Percentiles rank a stretch among this genome's conserved stretches.
Conservation (phyloP, 805 yeast genomes). For the Deakozyma indianensis region DNA sequence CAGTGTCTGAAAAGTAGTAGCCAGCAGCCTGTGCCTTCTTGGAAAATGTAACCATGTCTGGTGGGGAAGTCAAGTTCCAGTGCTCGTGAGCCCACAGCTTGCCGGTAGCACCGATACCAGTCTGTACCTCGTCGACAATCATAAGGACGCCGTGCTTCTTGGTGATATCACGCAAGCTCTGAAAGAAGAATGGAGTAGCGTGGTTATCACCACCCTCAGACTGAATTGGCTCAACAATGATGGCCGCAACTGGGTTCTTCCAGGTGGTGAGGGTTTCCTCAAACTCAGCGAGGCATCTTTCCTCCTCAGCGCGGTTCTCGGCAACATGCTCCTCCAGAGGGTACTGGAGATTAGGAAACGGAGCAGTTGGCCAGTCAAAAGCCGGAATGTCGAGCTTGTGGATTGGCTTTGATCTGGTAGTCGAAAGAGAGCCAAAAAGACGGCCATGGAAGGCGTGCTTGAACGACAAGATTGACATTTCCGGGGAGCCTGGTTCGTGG, state of each 20-base stretch:
- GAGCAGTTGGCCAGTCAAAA: conserved; percentile 94
- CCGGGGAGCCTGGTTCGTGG: conserved; percentile 79
- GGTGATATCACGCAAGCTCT: conserved; percentile 66
- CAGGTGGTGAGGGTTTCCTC: conserved; percentile 56
- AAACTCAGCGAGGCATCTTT: conserved; percentile 61
- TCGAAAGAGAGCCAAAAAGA: conserved; percentile 78
- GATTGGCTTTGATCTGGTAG: conserved; percentile 87
- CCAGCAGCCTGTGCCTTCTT: conserved; percentile 87
- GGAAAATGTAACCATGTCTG: conserved; percentile 77
- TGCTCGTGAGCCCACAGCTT: conserved; percentile 81
- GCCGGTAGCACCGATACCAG: conserved; percentile 85
- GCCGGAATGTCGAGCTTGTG: conserved; percentile 84
- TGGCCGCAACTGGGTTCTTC: conserved; percentile 73
- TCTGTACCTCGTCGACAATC: conserved; percentile 80
- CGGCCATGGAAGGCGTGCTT: conserved; percentile 90
- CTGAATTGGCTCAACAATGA: conserved; percentile 82
- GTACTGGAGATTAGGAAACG: conserved; percentile 72
- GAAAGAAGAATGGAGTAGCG: conserved; percentile 65
- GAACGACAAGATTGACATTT: conserved; percentile 73
- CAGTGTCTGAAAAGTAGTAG: conserved; percentile 63
- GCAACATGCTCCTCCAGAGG: conserved; percentile 59
- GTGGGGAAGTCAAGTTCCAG: conserved; percentile 58
- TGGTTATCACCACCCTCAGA: conserved; percentile 90
- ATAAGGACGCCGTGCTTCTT: conserved; percentile 52
- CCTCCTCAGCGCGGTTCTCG: conserved; percentile 64